Evolutionary conservation across 2,329 filamentous ascomycete species (phyloP).

Genomic region (Moelleriella libera): DNA sequence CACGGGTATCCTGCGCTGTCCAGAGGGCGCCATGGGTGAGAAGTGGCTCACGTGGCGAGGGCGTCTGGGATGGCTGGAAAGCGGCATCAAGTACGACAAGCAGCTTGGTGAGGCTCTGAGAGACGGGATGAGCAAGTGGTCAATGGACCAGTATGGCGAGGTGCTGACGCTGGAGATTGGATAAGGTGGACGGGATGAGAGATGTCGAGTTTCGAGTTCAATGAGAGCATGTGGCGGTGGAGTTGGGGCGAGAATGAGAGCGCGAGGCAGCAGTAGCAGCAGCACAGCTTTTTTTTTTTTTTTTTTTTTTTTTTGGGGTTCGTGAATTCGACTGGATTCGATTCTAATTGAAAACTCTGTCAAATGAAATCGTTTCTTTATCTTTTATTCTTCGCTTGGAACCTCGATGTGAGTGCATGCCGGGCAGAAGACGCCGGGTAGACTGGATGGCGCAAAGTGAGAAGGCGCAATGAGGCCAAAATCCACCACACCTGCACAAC

Average conservation of each 20-base stretch:
- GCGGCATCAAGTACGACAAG: conserved; percentile 21
- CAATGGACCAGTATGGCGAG: conserved; percentile 18
- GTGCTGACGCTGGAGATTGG: conserved; percentile 11
- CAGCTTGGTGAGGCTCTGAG: conserved; percentile 19
- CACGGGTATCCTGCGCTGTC: conserved; percentile 27
- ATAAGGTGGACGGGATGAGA: not conserved
- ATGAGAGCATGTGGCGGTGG: not conserved
- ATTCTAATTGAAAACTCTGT: no score
- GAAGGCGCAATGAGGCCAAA: no score
- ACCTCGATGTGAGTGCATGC: no score
- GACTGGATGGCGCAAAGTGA: no score
- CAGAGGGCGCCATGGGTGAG: conserved; percentile 27
- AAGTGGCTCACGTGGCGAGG: conserved; percentile 33
- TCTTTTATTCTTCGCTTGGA: no score
- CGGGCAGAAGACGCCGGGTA: no score
- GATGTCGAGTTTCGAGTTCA: not conserved
- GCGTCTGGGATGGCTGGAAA: conserved; percentile 16
- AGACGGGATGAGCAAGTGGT: conserved; percentile 24
- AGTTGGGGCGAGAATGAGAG: not conserved
- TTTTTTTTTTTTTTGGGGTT: conserved; percentile 4
- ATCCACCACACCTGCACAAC: no score
- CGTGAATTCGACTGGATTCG: conserved; percentile 6
- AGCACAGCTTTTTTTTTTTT: not conserved
- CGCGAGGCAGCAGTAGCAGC: not conserved
- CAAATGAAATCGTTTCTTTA: no score